Conservation (phyloP, 768 basidiomycete species). For the Boletus eberwhitei region DNA sequence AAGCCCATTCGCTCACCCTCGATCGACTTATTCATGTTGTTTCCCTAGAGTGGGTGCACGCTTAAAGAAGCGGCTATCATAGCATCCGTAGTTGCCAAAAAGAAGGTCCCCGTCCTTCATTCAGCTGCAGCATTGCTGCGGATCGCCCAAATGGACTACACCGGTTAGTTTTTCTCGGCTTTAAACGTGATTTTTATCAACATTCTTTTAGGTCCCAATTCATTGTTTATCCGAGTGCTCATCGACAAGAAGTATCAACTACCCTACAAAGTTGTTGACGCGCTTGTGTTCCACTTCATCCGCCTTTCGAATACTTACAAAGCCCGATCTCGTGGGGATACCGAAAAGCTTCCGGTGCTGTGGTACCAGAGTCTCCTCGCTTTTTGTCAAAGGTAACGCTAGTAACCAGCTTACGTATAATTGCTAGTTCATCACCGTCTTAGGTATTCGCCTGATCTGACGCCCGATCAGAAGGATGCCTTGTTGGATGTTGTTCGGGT, state of each 20-base stretch:
- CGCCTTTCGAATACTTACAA: slow-evolving; percentile 91
- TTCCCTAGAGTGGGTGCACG: slow-evolving; percentile 69
- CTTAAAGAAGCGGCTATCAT: slow-evolving; percentile 94
- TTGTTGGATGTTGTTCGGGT: slow-evolving; percentile 89
- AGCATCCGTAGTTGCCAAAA: slow-evolving; percentile 85
- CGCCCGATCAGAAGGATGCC: slow-evolving; percentile 96
- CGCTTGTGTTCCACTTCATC: slow-evolving; percentile 97
- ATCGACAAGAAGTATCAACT: slow-evolving; percentile 98
- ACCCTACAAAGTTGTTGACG: slow-evolving; percentile 97
- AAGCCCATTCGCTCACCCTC: slow-evolving; percentile 24
- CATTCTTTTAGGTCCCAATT: slow-evolving; percentile 67
- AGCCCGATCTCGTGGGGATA: slow-evolving; percentile 62
- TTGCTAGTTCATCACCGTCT: neutral
- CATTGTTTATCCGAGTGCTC: slow-evolving; percentile 93
- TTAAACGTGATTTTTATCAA: neutral
- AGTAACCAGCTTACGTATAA: neutral
- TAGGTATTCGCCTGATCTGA: slow-evolving; percentile 92
- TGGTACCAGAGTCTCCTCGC: slow-evolving; percentile 98
- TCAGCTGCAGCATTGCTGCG: slow-evolving; percentile 92
- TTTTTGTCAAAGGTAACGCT: slow-evolving; percentile 79
- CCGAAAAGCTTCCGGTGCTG: slow-evolving; percentile 86
- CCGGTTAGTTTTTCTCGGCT: slow-evolving; percentile 48
- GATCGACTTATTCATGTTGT: slow-evolving; percentile 28
- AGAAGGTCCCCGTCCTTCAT: slow-evolving; percentile 93
- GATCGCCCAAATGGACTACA: slow-evolving; percentile 94